phyloP scores from a whole-genome alignment of 2,329 filamentous ascomycete genomes.

The Fusarium tricinctum region DNA sequence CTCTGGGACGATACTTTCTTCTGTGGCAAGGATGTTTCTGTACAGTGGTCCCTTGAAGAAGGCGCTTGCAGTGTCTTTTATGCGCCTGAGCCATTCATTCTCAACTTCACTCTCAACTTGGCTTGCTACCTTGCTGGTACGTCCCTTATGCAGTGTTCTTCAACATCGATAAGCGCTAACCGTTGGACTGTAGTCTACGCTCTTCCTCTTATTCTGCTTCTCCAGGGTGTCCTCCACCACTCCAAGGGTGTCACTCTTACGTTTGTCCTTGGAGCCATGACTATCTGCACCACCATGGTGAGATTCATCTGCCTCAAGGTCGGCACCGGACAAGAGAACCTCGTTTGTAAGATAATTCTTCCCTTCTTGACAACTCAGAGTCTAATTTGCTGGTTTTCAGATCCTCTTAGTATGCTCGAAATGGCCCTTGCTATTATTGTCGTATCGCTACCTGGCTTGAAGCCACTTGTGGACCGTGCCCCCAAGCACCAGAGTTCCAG shows the following conservation, averaged over 20 bases:
- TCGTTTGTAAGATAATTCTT: slow-evolving; percentile 36
- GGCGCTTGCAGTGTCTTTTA: slow-evolving; percentile 56
- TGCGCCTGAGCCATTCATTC: slow-evolving; percentile 52
- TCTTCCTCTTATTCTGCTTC: slow-evolving; percentile 51
- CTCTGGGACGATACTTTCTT: slow-evolving; percentile 55
- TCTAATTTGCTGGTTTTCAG: slow-evolving; percentile 1
- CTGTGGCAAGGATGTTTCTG: slow-evolving; percentile 53
- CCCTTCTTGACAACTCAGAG: accelerated
- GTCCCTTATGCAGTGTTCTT: background rate
- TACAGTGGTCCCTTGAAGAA: slow-evolving; percentile 55
- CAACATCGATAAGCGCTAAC: slow-evolving; percentile 1
- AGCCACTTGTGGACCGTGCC: slow-evolving; percentile 32
- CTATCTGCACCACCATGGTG: slow-evolving; percentile 38
- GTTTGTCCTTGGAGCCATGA: slow-evolving; percentile 38
- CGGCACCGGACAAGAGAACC: slow-evolving; percentile 42
- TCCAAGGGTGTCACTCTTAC: slow-evolving; percentile 39
- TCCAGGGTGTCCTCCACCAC: slow-evolving; percentile 40
- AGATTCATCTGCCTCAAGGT: slow-evolving; percentile 39
- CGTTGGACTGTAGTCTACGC: slow-evolving; percentile 46
- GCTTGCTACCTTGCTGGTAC: slow-evolving; percentile 53
- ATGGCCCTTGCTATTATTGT: slow-evolving; percentile 39
- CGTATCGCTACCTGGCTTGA: slow-evolving; percentile 42
- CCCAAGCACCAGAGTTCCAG: slow-evolving; percentile 12
- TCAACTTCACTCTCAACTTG: slow-evolving; percentile 54
- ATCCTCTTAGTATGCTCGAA: slow-evolving; percentile 45